These are phyloP conservation scores for Hordeum marinum DNA, from an alignment of 176 grass and related monocot genomes.

Conservation along the genomic window DNA sequence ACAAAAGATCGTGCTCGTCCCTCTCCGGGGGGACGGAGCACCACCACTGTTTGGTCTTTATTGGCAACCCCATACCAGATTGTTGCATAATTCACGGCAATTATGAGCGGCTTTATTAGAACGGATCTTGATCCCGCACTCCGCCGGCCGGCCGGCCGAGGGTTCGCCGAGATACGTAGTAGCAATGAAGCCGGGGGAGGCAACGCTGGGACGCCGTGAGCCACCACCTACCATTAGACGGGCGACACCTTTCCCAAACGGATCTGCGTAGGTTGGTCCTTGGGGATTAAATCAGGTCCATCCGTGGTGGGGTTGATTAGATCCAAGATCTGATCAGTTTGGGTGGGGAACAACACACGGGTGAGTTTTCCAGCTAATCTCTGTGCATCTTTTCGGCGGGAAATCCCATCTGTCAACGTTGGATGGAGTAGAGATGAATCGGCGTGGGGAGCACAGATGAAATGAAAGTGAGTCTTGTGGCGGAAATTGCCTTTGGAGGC, in stretches of 20 bases:
- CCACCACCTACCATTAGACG: neutral
- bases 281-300: neutral
- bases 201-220: neutral
- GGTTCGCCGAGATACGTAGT: neutral
- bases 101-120: constrained; percentile 3
- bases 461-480: neutral
- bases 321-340: constrained; percentile 29
- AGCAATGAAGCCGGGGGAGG: neutral
- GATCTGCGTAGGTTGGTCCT: neutral
- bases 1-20: neutral
- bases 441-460: neutral
- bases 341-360: neutral
- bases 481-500: too few species aligned
- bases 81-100: neutral
- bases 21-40: neutral
- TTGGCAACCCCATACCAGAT: neutral
- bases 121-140: constrained; percentile 17
- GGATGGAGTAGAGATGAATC: neutral
- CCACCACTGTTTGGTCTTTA: neutral
- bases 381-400: neutral
- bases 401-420: neutral
- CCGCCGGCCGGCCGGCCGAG: neutral
- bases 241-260: neutral
- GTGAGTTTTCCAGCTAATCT: neutral
- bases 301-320: constrained; percentile 6